Conservation (phyloP, 2,329 filamentous ascomycete species). For the Chaetomium sp. region DNA sequence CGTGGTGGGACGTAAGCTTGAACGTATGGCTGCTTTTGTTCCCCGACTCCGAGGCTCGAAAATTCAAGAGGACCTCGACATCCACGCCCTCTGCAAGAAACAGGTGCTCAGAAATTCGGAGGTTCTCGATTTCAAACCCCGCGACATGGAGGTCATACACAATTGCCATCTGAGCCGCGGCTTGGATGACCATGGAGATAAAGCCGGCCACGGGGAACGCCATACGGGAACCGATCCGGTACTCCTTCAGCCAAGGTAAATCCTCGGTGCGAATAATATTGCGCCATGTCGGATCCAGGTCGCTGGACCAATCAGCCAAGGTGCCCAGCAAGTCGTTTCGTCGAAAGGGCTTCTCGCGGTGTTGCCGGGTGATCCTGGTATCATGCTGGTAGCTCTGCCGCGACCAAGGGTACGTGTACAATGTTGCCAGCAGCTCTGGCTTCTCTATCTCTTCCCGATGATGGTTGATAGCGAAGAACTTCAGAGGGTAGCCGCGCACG, state of each 20-base stretch:
- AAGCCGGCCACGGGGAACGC: conserved; percentile 51
- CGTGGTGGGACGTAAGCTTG: conserved; percentile 38
- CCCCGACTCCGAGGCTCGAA: conserved; percentile 29
- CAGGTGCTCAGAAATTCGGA: conserved; percentile 38
- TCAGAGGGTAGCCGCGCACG: conserved; percentile 36
- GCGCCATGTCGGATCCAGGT: conserved; percentile 44
- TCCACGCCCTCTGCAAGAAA: conserved; percentile 38
- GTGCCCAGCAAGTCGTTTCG: conserved; percentile 42
- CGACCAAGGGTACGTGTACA: conserved; percentile 40
- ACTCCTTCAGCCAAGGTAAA: conserved; percentile 52
- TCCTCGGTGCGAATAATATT: conserved; percentile 43
- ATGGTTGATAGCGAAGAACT: conserved; percentile 39
- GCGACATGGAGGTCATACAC: conserved; percentile 27
- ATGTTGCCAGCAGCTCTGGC: conserved; percentile 35
- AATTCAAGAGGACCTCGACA: conserved; percentile 36
- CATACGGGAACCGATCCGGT: conserved; percentile 50
- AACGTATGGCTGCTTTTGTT: conserved; percentile 37
- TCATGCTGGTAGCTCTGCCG: conserved; percentile 40
- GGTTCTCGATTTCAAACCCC: conserved; percentile 36
- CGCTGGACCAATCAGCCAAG: conserved; percentile 40
- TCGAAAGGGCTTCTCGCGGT: conserved; percentile 38
- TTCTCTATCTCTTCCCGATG: conserved; percentile 36
- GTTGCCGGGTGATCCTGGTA: conserved; percentile 38
- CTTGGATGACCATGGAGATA: conserved; percentile 46
- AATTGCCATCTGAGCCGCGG: conserved; percentile 35